Percentiles rank a stretch among this genome's conserved stretches.
Conservation (phyloP, 306 rosid species). For the Amphicarpaea edgeworthii region DNA sequence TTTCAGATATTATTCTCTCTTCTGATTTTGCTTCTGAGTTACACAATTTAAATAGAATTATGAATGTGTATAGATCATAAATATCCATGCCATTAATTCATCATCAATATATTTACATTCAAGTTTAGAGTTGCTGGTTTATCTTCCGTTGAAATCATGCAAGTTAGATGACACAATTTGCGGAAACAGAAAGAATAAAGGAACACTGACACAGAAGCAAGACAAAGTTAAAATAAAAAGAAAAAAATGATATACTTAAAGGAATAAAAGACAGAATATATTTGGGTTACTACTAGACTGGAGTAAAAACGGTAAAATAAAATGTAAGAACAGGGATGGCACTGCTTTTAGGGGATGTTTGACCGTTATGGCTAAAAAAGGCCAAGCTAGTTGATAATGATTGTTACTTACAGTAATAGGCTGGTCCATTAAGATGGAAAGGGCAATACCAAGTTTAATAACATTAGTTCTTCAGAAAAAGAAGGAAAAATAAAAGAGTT, state of each 20-base stretch:
- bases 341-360: slow-evolving; percentile 34
- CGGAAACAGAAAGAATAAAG: slow-evolving; percentile 33
- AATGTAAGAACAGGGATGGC: slow-evolving; percentile 25
- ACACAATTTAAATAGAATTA: not conserved
- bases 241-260: slow-evolving; percentile 13
- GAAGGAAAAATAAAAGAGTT: not conserved
- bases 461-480: slow-evolving; percentile 7
- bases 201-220: slow-evolving; percentile 37
- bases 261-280: slow-evolving; percentile 29
- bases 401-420: not conserved
- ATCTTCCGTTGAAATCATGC: slow-evolving; percentile 10
- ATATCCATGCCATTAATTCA: not conserved
- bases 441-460: slow-evolving; percentile 14
- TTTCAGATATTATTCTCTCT: not conserved
- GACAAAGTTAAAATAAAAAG: slow-evolving; percentile 19
- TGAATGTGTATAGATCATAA: not conserved
- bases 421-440: slow-evolving; percentile 32
- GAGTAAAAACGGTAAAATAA: slow-evolving; percentile 19
- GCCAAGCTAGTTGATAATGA: not conserved
- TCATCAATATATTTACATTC: slow-evolving; percentile 16
- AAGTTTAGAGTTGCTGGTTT: not conserved
- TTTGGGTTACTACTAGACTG: slow-evolving; percentile 4
- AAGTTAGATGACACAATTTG: slow-evolving; percentile 32
- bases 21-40: slow-evolving; percentile 1
- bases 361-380: slow-evolving; percentile 37